Evolutionary conservation across 441 rosid genomes (phyloP).

Genomic region (Lagerstroemia fauriei): DNA sequence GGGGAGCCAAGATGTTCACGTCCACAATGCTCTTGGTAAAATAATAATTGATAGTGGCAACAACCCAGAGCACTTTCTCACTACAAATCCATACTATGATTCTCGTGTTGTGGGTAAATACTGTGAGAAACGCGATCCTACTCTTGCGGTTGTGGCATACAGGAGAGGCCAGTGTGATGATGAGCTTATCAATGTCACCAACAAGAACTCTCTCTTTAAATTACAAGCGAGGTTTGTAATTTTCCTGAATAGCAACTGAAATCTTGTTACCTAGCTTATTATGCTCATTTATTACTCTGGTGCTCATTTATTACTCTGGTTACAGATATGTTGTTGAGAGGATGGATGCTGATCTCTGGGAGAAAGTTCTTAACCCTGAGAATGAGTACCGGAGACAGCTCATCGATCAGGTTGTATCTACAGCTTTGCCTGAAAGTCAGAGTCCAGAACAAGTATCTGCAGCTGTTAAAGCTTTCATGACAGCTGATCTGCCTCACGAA

Average conservation of each 20-base stretch:
- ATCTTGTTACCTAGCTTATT: slow-evolving; percentile 16
- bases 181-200: slow-evolving; percentile 93
- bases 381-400: slow-evolving; percentile 94
- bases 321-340: slow-evolving; percentile 96
- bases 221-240: slow-evolving; percentile 88
- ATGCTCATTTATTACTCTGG: slow-evolving; percentile 16
- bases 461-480: slow-evolving; percentile 99
- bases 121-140: slow-evolving; percentile 99
- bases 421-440: slow-evolving; percentile 99
- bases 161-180: slow-evolving; percentile 97
- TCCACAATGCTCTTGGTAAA: slow-evolving; percentile 98
- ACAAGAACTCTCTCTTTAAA: slow-evolving; percentile 95
- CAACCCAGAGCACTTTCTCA: slow-evolving; percentile 98
- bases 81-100: slow-evolving; percentile 98
- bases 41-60: slow-evolving; percentile 96
- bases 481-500: slow-evolving; percentile 98
- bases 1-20: slow-evolving; percentile 99
- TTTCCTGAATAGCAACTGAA: not conserved
- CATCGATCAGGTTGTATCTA: slow-evolving; percentile 97
- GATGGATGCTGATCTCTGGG: slow-evolving; percentile 99
- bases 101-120: slow-evolving; percentile 96
- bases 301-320: slow-evolving; percentile 18
- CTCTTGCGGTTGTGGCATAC: slow-evolving; percentile 97
- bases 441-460: slow-evolving; percentile 99
- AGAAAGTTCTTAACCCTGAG: slow-evolving; percentile 89